Percentiles rank a stretch among this genome's conserved stretches.
Conservation (phyloP, 306 rosid genomes). For the Prosopis cineraria region DNA sequence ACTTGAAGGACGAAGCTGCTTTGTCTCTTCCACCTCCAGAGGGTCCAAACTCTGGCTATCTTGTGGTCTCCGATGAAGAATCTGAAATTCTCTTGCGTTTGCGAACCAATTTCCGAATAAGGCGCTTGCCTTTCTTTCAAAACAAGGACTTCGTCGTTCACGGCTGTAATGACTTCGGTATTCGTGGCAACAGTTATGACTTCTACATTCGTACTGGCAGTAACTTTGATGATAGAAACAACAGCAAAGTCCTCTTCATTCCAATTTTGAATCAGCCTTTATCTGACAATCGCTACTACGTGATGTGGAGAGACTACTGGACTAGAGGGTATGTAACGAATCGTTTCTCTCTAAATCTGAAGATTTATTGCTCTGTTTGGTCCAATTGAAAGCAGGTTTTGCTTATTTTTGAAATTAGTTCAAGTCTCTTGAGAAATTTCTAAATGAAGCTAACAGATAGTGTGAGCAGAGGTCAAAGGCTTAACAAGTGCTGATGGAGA, state of each 20-base stretch:
- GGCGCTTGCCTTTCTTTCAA: slow-evolving; percentile 39
- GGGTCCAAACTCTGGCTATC: slow-evolving; percentile 43
- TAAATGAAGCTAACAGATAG: no score
- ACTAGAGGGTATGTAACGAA: neutral
- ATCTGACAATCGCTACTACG: neutral
- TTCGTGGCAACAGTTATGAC: no score
- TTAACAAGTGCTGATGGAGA: no score
- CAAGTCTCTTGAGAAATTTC: no score
- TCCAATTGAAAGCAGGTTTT: neutral
- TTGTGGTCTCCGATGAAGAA: slow-evolving; percentile 37
- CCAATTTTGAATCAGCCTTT: neutral
- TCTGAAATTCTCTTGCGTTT: slow-evolving; percentile 32
- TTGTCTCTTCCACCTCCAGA: slow-evolving; percentile 29
- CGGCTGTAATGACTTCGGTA: no score
- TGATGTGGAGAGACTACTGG: neutral
- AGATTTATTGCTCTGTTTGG: neutral
- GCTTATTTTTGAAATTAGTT: neutral
- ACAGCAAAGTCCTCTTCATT: neutral
- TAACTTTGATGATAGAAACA: neutral
- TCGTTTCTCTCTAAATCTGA: neutral
- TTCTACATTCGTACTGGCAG: no score
- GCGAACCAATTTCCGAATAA: neutral
- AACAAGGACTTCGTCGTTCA: slow-evolving; percentile 29
- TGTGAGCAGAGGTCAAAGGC: no score
- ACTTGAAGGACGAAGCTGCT: slow-evolving; percentile 24